A percentile compares a stretch with the other conserved stretches of the same genome.
phyloP scores from a whole-genome alignment of 2,329 filamentous ascomycete genomes.

The Thelonectria olida region DNA sequence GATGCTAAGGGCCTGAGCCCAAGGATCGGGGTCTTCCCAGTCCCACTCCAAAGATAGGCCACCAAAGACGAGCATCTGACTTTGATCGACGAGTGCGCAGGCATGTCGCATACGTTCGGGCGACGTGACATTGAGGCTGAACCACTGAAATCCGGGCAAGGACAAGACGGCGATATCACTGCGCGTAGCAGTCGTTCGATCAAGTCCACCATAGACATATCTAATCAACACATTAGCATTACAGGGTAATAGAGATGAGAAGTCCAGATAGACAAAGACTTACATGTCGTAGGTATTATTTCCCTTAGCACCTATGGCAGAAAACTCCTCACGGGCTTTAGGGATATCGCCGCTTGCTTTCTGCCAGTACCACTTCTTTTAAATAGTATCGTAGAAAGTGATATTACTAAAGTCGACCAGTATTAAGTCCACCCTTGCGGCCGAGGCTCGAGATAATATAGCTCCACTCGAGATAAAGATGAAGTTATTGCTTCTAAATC shows the following conservation, averaged over 20 bases:
- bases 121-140: conserved; percentile 4
- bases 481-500: neutral
- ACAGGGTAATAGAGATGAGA: no score
- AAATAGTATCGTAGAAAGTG: neutral
- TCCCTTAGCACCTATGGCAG: conserved; percentile 1
- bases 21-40: conserved; percentile 2
- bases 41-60: conserved; percentile 5
- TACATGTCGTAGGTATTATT: conserved; percentile 11
- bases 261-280: no score
- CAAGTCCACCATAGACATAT: conserved; percentile 10
- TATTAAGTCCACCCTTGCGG: neutral
- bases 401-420: conserved; percentile 5
- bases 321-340: neutral
- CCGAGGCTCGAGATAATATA: neutral
- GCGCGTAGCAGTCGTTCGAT: neutral
- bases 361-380: conserved; percentile 4
- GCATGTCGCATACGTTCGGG: conserved; percentile 4
- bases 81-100: neutral
- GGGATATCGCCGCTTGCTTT: neutral
- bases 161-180: conserved; percentile 7
- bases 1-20: conserved; percentile 6
- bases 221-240: neutral
- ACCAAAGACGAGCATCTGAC: conserved; percentile 10
- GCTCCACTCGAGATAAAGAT: conserved; percentile 1
- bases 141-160: conserved; percentile 13